These are phyloP conservation scores for Mycogone perniciosa DNA, from an alignment of 2,329 filamentous ascomycete species.

Conservation along the genomic window DNA sequence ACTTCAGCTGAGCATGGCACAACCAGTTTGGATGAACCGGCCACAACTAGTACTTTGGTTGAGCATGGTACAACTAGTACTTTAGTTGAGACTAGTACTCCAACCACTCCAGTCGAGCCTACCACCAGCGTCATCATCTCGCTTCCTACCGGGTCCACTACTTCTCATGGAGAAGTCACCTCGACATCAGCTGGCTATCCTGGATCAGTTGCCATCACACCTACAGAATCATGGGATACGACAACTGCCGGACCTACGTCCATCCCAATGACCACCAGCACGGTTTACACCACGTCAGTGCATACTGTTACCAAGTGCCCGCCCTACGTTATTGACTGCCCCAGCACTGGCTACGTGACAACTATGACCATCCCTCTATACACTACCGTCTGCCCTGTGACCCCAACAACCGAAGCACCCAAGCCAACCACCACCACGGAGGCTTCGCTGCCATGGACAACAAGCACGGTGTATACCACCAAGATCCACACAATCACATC, in stretches of 20 bases:
- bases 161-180: constrained; percentile 3
- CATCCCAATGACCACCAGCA: constrained; percentile 26
- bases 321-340: constrained; percentile 35
- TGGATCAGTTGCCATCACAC: neutral
- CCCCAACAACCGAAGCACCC: constrained; percentile 14
- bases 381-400: constrained; percentile 40
- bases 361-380: constrained; percentile 37
- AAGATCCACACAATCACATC: constrained; percentile 48
- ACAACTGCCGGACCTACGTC: neutral
- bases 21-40: neutral
- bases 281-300: constrained; percentile 36
- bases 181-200: neutral
- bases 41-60: neutral
- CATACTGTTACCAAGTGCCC: constrained; percentile 52
- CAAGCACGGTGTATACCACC: constrained; percentile 45
- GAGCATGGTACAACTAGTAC: neutral
- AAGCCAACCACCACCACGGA: constrained; percentile 7
- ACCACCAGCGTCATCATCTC: neutral
- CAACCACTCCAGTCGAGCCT: neutral
- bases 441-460: constrained; percentile 14
- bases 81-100: neutral
- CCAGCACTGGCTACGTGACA: constrained; percentile 28
- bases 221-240: neutral
- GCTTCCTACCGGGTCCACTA: neutral
- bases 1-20: neutral